A percentile compares a stretch with the other conserved stretches of the same genome.
Evolutionary conservation across 306 rosid genomes (phyloP).

Genomic region (Inga laurina): DNA sequence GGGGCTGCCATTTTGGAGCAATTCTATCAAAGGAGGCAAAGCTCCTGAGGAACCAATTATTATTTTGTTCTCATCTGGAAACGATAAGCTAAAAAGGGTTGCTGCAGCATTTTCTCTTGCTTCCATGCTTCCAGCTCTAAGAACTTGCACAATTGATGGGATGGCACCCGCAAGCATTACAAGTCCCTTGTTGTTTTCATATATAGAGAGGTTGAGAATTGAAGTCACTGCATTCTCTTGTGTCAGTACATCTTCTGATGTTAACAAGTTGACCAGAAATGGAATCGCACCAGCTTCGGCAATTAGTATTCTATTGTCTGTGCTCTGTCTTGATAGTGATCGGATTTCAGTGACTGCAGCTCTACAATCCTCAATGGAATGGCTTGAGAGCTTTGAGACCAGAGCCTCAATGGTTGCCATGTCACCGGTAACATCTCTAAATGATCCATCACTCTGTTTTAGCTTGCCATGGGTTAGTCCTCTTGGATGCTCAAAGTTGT

Average conservation of each 20-base stretch:
- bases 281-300: slow-evolving; percentile 97
- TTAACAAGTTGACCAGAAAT: slow-evolving; percentile 74
- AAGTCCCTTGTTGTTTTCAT: slow-evolving; percentile 84
- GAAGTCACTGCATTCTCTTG: slow-evolving; percentile 97
- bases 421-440: slow-evolving; percentile 85
- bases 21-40: slow-evolving; percentile 75
- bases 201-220: slow-evolving; percentile 90
- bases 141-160: slow-evolving; percentile 92
- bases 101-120: slow-evolving; percentile 96
- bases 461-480: slow-evolving; percentile 82
- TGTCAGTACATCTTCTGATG: slow-evolving; percentile 67
- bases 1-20: slow-evolving; percentile 83
- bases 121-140: slow-evolving; percentile 89
- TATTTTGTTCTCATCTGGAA: slow-evolving; percentile 92
- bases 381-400: slow-evolving; percentile 79
- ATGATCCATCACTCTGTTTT: slow-evolving; percentile 85
- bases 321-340: slow-evolving; percentile 85
- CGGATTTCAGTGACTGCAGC: slow-evolving; percentile 80
- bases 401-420: slow-evolving; percentile 73
- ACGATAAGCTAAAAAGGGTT: slow-evolving; percentile 86
- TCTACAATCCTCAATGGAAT: slow-evolving; percentile 65
- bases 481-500: slow-evolving; percentile 83
- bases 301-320: slow-evolving; percentile 87
- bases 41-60: slow-evolving; percentile 96
- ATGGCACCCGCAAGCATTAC: slow-evolving; percentile 96